Conservation (phyloP, 352 stramenopile genomes). For the Aphanomyces invadans region DNA sequence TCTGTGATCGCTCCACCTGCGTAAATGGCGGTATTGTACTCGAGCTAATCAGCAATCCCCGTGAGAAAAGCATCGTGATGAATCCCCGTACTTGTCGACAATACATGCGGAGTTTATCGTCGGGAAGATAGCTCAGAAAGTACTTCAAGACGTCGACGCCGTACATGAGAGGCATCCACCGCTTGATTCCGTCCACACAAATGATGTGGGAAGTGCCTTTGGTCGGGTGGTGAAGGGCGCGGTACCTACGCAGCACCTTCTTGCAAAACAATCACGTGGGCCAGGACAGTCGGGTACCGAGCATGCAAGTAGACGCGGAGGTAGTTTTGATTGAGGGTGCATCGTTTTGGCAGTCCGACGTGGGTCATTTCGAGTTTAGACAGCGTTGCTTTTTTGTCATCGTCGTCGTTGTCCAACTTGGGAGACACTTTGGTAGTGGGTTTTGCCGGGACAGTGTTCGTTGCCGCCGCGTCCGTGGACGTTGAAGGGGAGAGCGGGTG, state of each 20-base stretch:
- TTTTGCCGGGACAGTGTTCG: no score
- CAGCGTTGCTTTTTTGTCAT: conserved; percentile 8
- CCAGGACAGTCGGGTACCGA: conserved; percentile 35
- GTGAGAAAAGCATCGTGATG: no score
- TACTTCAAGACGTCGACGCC: conserved; percentile 48
- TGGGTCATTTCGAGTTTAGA: neutral
- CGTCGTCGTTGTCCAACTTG: neutral
- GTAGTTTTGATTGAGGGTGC: conserved; percentile 51
- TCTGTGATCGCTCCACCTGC: conserved; percentile 40
- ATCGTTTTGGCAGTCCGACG: conserved; percentile 27
- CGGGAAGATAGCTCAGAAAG: conserved; percentile 52
- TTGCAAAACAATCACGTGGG: neutral
- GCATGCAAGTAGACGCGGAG: conserved; percentile 59
- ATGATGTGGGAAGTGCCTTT: conserved; percentile 38
- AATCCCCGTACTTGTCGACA: conserved; percentile 51
- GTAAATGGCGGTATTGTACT: conserved; percentile 59
- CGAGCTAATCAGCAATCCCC: conserved; percentile 45
- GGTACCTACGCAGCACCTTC: conserved; percentile 23
- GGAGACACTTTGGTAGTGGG: no score
- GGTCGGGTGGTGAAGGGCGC: conserved; percentile 7
- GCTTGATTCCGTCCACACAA: conserved; percentile 40
- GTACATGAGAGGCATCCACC: conserved; percentile 61
- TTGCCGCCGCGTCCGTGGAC: no score
- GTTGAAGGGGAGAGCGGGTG: neutral
- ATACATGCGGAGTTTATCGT: conserved; percentile 45